phyloP scores from a whole-genome alignment of 148 eudicot species.

The Euryodendron excelsum region DNA sequence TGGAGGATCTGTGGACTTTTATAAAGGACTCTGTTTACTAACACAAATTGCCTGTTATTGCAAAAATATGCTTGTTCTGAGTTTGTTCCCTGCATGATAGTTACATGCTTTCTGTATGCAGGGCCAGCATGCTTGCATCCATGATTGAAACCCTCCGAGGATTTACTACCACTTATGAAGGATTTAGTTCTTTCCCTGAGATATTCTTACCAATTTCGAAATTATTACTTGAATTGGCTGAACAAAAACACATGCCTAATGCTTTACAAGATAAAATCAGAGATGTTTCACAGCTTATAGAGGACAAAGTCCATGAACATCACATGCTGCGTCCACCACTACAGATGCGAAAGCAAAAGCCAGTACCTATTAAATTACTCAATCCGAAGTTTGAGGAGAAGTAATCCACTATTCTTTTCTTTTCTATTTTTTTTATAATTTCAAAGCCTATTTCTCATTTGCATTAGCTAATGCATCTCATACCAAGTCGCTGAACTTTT shows the following conservation, averaged over 20 bases:
- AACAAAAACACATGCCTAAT: constrained; percentile 49
- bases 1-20: not conserved
- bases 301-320: constrained; percentile 46
- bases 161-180: constrained; percentile 48
- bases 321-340: constrained; percentile 61
- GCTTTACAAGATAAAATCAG: constrained; percentile 52
- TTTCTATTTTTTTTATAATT: not conserved
- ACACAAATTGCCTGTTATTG: constrained; percentile 1
- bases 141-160: constrained; percentile 61
- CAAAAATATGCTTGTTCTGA: not conserved
- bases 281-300: constrained; percentile 46
- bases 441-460: not conserved
- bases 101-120: constrained; percentile 26
- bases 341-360: constrained; percentile 74
- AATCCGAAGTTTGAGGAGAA: constrained; percentile 80
- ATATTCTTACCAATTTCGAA: constrained; percentile 54
- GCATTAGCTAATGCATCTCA: not conserved
- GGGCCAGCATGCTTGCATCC: constrained; percentile 69
- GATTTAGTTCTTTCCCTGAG: constrained; percentile 74
- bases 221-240: constrained; percentile 42
- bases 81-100: not conserved
- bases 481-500: not conserved
- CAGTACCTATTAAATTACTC: constrained; percentile 52
- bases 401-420: constrained; percentile 37
- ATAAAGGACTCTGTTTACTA: not conserved